Percentiles rank a stretch among this genome's conserved stretches.
Evolutionary conservation across 2,329 filamentous ascomycete genomes (phyloP).

Genomic region (Fusarium domesticum): DNA sequence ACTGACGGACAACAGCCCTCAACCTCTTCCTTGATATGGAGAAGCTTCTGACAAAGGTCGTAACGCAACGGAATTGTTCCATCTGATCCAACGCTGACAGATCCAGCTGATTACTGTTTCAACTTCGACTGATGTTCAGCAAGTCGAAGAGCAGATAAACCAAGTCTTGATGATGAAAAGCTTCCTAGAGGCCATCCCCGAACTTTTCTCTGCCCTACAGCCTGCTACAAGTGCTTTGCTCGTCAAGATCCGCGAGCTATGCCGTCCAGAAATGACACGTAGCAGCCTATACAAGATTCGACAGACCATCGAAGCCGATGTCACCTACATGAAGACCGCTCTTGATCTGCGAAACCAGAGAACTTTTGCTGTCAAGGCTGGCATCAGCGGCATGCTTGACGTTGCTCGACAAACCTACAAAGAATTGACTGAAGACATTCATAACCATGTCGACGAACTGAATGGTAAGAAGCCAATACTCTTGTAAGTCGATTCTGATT

Average conservation of each 20-base stretch:
- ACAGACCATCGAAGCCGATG: conserved; percentile 74
- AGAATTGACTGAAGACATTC: conserved; percentile 76
- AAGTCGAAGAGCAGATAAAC: conserved; percentile 79
- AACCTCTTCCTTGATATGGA: conserved; percentile 77
- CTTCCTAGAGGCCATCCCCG: conserved; percentile 66
- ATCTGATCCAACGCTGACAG: not conserved
- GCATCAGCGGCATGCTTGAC: conserved; percentile 81
- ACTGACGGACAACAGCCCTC: conserved; percentile 49
- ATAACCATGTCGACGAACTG: conserved; percentile 66
- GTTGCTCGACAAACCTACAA: conserved; percentile 87
- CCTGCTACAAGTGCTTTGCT: conserved; percentile 64
- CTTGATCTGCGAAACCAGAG: conserved; percentile 87
- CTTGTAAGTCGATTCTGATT: not conserved
- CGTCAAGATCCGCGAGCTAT: conserved; percentile 65
- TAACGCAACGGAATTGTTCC: not conserved
- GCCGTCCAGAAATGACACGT: conserved; percentile 58
- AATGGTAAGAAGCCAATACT: conserved; percentile 49
- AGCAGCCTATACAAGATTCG: conserved; percentile 64
- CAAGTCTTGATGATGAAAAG: conserved; percentile 83
- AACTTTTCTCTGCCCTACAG: conserved; percentile 65
- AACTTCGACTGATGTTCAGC: conserved; percentile 60
- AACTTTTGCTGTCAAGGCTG: conserved; percentile 83
- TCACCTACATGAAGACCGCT: conserved; percentile 71
- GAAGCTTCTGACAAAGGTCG: conserved; percentile 70
- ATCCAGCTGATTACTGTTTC: conserved; percentile 72